These are phyloP conservation scores for Linum lewisii DNA, from an alignment of 345 rosid species.

Conservation along the genomic window DNA sequence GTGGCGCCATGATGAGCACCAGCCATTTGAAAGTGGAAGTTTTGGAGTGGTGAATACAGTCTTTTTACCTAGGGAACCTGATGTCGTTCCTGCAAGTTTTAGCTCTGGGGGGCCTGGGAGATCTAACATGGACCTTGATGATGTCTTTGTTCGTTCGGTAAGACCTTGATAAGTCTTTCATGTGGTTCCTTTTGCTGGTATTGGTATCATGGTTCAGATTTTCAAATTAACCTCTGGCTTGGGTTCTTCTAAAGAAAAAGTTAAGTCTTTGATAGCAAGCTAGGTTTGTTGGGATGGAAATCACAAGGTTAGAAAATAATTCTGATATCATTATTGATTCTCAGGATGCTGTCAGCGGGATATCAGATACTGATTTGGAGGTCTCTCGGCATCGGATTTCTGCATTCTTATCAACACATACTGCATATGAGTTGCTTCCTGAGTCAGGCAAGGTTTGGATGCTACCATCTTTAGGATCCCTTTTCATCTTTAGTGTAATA, in stretches of 20 bases:
- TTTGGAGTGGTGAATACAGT: conserved; percentile 72
- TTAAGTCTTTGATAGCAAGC: neutral
- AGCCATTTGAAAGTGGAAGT: conserved; percentile 39
- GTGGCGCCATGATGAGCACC: conserved; percentile 84
- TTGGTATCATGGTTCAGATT: neutral
- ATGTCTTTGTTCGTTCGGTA: conserved; percentile 39
- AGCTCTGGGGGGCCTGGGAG: conserved; percentile 31
- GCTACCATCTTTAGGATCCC: conserved; percentile 15
- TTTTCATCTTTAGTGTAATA: neutral
- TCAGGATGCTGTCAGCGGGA: conserved; percentile 39
- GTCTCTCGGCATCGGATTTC: conserved; percentile 64
- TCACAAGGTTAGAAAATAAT: neutral
- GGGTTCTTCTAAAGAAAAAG: neutral
- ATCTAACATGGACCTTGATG: conserved; percentile 80
- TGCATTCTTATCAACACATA: conserved; percentile 22
- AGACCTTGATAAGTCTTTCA: conserved; percentile 4
- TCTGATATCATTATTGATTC: neutral
- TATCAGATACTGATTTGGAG: conserved; percentile 60
- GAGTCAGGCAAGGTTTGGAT: conserved; percentile 33
- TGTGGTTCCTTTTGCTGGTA: neutral
- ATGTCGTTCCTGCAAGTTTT: conserved; percentile 22
- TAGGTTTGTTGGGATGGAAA: neutral
- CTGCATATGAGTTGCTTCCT: conserved; percentile 29
- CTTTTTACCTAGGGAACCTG: conserved; percentile 39
- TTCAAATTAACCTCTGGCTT: too few species aligned